Evolutionary conservation across 305 asterid species (phyloP).

Genomic region (Rubia occidens): DNA sequence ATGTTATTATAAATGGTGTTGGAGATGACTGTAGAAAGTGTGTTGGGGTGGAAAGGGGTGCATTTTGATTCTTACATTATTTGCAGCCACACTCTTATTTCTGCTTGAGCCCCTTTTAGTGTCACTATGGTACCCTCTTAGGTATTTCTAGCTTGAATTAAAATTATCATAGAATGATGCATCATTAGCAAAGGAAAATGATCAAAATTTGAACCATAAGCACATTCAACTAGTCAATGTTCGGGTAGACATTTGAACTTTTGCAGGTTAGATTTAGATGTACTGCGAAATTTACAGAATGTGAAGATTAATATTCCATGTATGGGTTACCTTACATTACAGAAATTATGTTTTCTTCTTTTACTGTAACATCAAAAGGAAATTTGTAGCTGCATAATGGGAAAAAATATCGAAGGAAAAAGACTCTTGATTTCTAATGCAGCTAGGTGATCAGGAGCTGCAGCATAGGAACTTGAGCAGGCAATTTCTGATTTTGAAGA

Average conservation of each 20-base stretch:
- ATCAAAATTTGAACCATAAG: not conserved
- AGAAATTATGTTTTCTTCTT: not conserved
- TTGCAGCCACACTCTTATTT: not conserved
- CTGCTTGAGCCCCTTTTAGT: not conserved
- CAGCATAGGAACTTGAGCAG: constrained; percentile 2
- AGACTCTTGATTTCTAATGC: constrained; percentile 1
- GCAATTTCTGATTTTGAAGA: not conserved
- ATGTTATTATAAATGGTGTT: not conserved
- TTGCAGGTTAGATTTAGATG: not conserved
- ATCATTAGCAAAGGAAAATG: not conserved
- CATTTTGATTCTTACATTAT: not conserved
- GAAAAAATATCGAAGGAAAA: not conserved
- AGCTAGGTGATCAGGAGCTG: constrained; percentile 3
- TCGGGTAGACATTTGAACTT: not conserved
- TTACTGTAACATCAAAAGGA: not conserved
- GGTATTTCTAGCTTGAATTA: not conserved
- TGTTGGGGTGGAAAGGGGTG: not conserved
- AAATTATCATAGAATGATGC: not conserved
- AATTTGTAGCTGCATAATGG: not conserved
- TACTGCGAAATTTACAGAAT: not conserved
- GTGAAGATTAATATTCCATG: not conserved
- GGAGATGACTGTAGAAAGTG: not conserved
- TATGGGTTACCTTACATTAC: not conserved
- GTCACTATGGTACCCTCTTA: not conserved
- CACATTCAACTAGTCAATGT: not conserved